Evolutionary conservation across 1,284 basidiomycete species (phyloP), one percentile per base, ranked within the genome.

Genomic region (Neolentinus lepideus): DNA sequence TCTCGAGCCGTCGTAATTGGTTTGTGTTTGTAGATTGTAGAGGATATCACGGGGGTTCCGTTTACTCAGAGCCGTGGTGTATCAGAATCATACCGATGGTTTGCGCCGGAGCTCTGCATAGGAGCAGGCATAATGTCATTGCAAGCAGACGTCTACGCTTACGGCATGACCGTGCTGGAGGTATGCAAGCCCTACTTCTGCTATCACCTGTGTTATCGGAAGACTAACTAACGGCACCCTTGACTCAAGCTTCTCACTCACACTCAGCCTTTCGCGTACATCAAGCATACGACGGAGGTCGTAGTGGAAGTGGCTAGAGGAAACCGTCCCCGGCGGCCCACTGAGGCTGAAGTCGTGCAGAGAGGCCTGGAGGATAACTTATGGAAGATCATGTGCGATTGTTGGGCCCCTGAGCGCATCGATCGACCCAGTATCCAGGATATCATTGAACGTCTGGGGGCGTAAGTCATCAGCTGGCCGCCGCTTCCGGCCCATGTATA

Each of bases 151-250:
- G 70, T 82, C 12, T 82, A 80, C 58, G 72, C 80, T 12, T 76
- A 73, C 47, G 78, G 68, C 6, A 82, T 82, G 80, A 80, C 79
- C 4, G 70, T 79, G 31, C 66, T 82, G 21, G 80, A 82, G 73
- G 80, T 78, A 46, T 55, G 66, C 56, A 2, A 31, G 33, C 10
- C 29, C 29, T 12, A 43, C 38, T n/a, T 16, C 38, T 43, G 16
- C 38, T 12, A 12, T 51, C 33, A 52, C 16, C 11, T 25, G 52
- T 6, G 29, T 21, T 36, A 3, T 31, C 12, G 4, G 29, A 12
- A 19, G 10, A 43, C 16, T 10, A 10, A 47, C 25, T 24, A 50
- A 4, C 24, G n/a, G n/a, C 46, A 31, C 46, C 16, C 25, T 12
- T 43, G 29, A 33, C 22, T 56, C 21, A 58, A 82, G 80, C 60